A percentile compares a stretch with the other conserved stretches of the same genome.
Conservation (phyloP, 495 filamentous ascomycete species). For the Astrothelium macrocarpum region DNA sequence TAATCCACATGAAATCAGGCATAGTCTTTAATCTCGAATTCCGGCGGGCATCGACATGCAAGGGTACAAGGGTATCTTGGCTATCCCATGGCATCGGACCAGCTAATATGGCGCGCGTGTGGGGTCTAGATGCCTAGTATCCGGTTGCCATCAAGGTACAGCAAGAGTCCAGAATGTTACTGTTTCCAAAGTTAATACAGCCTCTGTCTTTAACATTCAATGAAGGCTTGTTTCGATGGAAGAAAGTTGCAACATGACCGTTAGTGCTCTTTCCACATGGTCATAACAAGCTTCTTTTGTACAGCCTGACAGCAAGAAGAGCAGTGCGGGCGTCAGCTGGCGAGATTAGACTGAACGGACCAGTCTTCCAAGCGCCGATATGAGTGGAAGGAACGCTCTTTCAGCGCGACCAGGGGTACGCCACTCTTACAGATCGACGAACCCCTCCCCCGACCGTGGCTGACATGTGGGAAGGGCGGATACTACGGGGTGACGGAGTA, state of each 20-base stretch:
- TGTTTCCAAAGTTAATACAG: not conserved
- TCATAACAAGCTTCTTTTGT: not conserved
- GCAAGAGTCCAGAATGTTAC: not conserved
- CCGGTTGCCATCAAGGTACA: not conserved
- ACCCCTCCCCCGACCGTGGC: not conserved
- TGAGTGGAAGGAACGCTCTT: not conserved
- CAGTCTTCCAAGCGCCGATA: constrained; percentile 1
- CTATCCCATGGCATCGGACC: not conserved
- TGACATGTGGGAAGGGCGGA: not conserved
- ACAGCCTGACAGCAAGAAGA: not conserved
- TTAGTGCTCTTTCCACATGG: not conserved
- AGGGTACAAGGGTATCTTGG: not conserved
- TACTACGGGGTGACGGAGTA: too few relatives aligned
- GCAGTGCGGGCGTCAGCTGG: not conserved
- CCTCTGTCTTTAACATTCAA: not conserved
- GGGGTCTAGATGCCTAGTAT: not conserved
- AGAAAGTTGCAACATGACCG: too few relatives aligned
- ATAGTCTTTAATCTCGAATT: too few relatives aligned
- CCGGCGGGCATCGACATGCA: not conserved
- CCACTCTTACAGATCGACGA: not conserved
- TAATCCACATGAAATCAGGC: not conserved
- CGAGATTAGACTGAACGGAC: not conserved
- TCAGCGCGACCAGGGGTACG: not conserved
- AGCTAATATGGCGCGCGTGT: not conserved
- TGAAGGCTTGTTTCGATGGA: too few relatives aligned